Percentiles rank a stretch among this genome's conserved stretches.
Conservation (phyloP, 441 rosid species). For the Populus hybrid region DNA sequence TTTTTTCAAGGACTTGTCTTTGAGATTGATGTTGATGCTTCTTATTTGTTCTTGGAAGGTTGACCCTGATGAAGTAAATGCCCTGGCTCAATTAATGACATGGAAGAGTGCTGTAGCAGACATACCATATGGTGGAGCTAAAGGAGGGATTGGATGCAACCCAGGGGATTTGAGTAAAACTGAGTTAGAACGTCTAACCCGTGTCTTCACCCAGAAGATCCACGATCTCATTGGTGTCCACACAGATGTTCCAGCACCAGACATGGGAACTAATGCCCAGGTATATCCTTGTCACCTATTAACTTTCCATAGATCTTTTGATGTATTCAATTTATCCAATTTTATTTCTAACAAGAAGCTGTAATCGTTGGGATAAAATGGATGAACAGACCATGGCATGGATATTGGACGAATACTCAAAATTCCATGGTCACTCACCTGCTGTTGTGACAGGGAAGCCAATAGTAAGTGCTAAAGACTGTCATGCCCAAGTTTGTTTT, state of each 20-base stretch:
- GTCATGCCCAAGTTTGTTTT: constrained; percentile 2
- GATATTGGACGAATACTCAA: constrained; percentile 46
- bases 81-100: constrained; percentile 97
- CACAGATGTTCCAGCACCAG: too few relatives aligned
- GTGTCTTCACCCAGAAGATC: too few relatives aligned
- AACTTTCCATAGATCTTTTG: background rate
- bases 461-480: constrained; percentile 43
- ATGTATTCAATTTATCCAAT: background rate
- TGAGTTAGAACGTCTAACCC: too few relatives aligned
- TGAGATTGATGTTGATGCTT: background rate
- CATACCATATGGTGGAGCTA: constrained; percentile 96
- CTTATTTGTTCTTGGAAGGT: constrained; percentile 39
- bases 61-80: constrained; percentile 92
- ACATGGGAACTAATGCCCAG: constrained; percentile 62
- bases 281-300: constrained; percentile 18
- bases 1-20: background rate
- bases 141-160: constrained; percentile 89
- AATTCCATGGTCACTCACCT: constrained; percentile 95
- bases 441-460: constrained; percentile 98
- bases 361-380: background rate
- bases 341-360: background rate
- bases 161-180: too few relatives aligned
- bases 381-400: constrained; percentile 61
- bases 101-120: constrained; percentile 98
- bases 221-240: too few relatives aligned